Evolutionary conservation across 345 rosid genomes (phyloP), one percentile per base, ranked within the genome.

Genomic region (Diplotaxis tenuifolia): DNA sequence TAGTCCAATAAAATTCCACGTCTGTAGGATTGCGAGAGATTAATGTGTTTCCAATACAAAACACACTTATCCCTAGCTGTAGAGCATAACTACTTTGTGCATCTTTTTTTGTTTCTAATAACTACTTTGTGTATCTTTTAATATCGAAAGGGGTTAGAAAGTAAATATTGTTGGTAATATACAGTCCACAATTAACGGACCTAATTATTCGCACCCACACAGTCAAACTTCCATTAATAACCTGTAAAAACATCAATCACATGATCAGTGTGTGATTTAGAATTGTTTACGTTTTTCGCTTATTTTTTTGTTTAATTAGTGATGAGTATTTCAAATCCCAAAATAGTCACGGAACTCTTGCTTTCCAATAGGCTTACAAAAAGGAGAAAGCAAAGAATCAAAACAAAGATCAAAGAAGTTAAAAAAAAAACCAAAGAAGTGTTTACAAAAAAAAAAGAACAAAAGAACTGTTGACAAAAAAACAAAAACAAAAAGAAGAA

Each of bases 291-390:
- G 2, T 7, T 4, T 28, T 23, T 5, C 22, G 22, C 22, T 1
- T 19, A 8, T 18, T 54, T 54, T 28, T 31, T 45, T 38, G 22
- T 59, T 74, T 50, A 36, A 59, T 10, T 42, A 6, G 50, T 42
- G 73, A 68, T 52, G 56, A 38, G 14, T 25, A 47, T 36, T 19
- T 36, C 12, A 61, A 68, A 60, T 9, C 27, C 58, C 64, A 38
- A 68, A 62, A 68, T 75, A 68, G 79, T 68, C 50, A 68, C 73
- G 20, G 19, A 19, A 2, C 32, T 60, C 73, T 75, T 31, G 62
- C 40, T 21, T 34, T 58, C 21, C 11, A n/a, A n/a, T 0, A 68
- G 10, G 50, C 74, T 62, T 53, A 62, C 65, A 68, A 62, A 75
- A 62, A 75, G 64, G 27, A 2, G 65, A 11, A 31, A 18, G 5